Base-by-base conservation (phyloP, 2,329 filamentous ascomycete genomes). In the Calonectria fujianensis region DNA sequence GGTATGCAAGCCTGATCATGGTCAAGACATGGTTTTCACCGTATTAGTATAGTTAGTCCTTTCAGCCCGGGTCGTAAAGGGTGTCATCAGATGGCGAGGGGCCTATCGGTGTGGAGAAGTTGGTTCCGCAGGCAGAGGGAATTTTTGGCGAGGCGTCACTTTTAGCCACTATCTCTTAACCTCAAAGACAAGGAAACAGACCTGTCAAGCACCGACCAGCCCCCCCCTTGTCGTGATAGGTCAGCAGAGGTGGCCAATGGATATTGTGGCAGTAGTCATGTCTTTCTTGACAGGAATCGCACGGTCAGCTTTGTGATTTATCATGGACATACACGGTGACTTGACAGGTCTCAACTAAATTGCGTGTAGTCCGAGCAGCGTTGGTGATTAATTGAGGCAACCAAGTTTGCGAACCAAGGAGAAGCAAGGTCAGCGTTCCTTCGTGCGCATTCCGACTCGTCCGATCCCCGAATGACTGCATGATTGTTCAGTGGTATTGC, bases 1-100 rank as follows among this genome's bases (percentile, higher is more conserved):
- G 27, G 57, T 24, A 66, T 74, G 75, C 57, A 71, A 77, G 69
- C 76, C 68, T 65, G 66, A 77, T 64, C 59, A 63, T 77, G 77
- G 72, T 76, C 72, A 70, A 68, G 70, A 72, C 72, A 74, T 69
- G 59, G 48, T 48, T 67, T 59, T 61, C 48, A 24, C 59, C 6
- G 16, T 13, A 29, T 69, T 51, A 29, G 57, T 35, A 39, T 24
- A 24, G 45, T 29, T 35, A 50, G 45, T 52, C 16, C n/a, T 57
- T 57, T 37, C 51, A 50, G 65, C 50, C 50, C 31, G 31, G 11
- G 24, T 35, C 31, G 31, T 35, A 31, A 29, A 59, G 61, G 35
- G 51, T 41, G 35, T 65, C 31, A 69, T 67, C 48, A 67, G 35
- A 70, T 41, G 31, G 16, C 32, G 31, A 32, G 52, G 61, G 65